Conservation (phyloP, 805 yeast species). For the Kluyveromyces wickerhamii region DNA sequence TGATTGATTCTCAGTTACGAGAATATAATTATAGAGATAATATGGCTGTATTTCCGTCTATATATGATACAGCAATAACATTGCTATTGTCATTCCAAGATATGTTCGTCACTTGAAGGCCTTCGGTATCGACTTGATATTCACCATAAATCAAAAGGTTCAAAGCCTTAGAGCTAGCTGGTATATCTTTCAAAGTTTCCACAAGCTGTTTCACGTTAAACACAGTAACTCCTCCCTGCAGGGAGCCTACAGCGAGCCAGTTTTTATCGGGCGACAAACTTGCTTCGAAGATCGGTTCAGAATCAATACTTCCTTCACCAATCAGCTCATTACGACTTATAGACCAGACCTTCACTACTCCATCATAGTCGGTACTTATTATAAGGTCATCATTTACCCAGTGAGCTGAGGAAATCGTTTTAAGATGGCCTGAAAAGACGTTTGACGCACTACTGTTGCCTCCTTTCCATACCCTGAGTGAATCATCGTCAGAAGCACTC, state of each 20-base stretch:
- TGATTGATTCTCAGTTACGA: background rate
- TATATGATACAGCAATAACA: conserved; percentile 28
- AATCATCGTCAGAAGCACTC: conserved; percentile 71
- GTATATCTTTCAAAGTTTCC: conserved; percentile 1
- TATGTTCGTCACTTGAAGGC: conserved; percentile 27
- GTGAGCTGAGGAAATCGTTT: conserved; percentile 45
- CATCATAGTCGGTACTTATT: conserved; percentile 61
- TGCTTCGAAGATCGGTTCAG: conserved; percentile 49
- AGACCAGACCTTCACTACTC: conserved; percentile 64
- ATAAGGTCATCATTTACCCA: conserved; percentile 44
- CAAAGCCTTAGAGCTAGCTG: conserved; percentile 11
- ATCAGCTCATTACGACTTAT: conserved; percentile 22
- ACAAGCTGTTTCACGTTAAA: conserved; percentile 35
- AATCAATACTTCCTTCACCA: conserved; percentile 34
- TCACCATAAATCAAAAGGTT: conserved; percentile 22
- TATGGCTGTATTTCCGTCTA: conserved; percentile 24
- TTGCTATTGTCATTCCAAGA: conserved; percentile 29
- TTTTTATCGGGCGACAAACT: conserved; percentile 42
- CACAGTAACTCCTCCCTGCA: conserved; percentile 49
- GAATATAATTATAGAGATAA: conserved; percentile 7
- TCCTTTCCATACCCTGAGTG: conserved; percentile 70
- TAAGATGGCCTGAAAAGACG: conserved; percentile 45
- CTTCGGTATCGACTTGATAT: conserved; percentile 17
- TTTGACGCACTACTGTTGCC: conserved; percentile 45
- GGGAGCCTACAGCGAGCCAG: conserved; percentile 56